Base-by-base conservation (phyloP, 768 basidiomycete genomes). In the Lactarius vividus region DNA sequence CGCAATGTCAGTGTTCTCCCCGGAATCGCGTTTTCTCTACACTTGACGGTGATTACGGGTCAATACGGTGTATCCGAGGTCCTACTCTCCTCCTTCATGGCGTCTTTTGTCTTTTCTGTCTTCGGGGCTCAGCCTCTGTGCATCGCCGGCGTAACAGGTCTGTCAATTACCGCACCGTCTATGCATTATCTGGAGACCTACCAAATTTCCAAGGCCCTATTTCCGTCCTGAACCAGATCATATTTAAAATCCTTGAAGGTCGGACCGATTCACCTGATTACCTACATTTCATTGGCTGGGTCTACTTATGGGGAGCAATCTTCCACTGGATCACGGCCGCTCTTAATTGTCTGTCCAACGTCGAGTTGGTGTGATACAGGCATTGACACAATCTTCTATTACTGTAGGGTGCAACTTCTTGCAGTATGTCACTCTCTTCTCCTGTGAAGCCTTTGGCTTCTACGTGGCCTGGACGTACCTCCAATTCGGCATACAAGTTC, bases 31-130 rank as follows among this genome's bases (percentile, higher is more conserved):
- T 97, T 97, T 75, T 94, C 93, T 26, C 75, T 97, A 60, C 93
- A 96, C 73, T 79, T 97, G 16, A 96, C 96, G 74, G 92, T 96
- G 75, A 94, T 93, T 0, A 94, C 94, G 1, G 82, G 86, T 28
- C 84, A 93, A 71, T 96, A 97, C 76, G 94, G 94, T 2, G 92
- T 97, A 16, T 80, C 91, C 1, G 96, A 97, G 75, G 91, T 94
- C 7, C 79, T 96, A 0, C 71, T 91, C 9, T 84, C 88, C 2
- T 89, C 92, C 0, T 96, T 95, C 77, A 89, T 96, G 86, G 90
- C 93, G 1, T 91, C 94, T 0, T 90, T 92, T 72, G 79, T 94
- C 23, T 95, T 96, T 71, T 90, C 93, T 0, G 77, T 94, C 46
- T 85, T 97, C 61, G 91, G 92, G 3, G 93, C 90, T 16, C 96